Base-by-base conservation (phyloP, 176 grass and related monocot species). In the Cenchrus purpureus region DNA sequence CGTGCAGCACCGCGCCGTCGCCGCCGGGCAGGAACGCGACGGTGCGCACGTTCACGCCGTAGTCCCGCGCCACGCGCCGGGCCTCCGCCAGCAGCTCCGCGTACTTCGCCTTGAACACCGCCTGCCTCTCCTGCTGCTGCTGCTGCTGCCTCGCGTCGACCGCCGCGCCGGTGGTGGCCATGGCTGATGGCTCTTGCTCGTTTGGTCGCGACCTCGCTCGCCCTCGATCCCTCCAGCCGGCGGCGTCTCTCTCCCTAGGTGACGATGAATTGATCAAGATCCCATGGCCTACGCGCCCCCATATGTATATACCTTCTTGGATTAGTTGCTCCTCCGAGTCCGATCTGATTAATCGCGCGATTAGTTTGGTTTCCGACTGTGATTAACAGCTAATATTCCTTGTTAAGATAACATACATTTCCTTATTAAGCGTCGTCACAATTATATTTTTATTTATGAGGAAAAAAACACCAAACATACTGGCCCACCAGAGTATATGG, bases 71-170 rank as follows among this genome's bases (percentile, higher is more conserved):
- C 46, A 50, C 59, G 20, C 5, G 19, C 7, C 8, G 17, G 1
- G 46, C 32, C 64, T 81, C 78, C 6, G 78, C 0, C 10, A 68
- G 0, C 6, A 81, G 64, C 63, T 81, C 64, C n/a, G 16, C 10
- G 49, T 68, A 17, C 64, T 68, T n/a, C 49, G 6, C 78, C 49
- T 12, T 17, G 64, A 81, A 81, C 78, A 14, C 11, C 74, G 10
- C 74, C 74, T 22, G 4, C 69, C 11, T 1, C 68, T 45, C 1
- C 68, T 22, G 14, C 68, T 37, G 46, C 62, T 20, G 48, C 71
- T 74, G 50, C 71, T 32, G 50, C 25, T 15, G 46, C 14, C 6
- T 73, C 48, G 12, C n/a, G 49, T 0, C 6, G 70, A 6, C 12
- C 3, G 15, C 14, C 13, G 1, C 58, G 42, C 7, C 40, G 75